Conservation (phyloP, 192 early-diverging fungal species). For the Coemansia sp. region DNA sequence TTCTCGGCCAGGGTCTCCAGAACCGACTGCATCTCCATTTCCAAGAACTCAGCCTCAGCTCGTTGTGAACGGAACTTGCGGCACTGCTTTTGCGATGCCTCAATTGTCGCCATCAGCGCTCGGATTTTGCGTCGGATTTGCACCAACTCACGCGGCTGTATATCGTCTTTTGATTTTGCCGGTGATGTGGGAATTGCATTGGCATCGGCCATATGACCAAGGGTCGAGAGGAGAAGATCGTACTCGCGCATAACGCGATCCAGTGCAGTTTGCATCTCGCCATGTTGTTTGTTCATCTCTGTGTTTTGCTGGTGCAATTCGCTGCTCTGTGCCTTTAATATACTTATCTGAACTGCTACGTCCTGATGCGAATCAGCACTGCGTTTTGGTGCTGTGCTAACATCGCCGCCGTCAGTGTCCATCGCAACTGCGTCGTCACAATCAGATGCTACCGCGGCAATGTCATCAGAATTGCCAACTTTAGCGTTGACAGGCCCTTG, state of each 20-base stretch:
- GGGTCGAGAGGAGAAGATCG: constrained; percentile 24
- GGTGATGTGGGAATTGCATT: constrained; percentile 40
- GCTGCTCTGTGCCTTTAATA: constrained; percentile 13
- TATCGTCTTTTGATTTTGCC: constrained; percentile 5
- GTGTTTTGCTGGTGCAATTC: constrained; percentile 15
- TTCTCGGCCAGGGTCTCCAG: constrained; percentile 37
- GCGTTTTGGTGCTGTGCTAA: neutral
- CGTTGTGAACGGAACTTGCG: constrained; percentile 49
- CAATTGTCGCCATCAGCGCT: constrained; percentile 39
- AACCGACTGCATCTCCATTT: constrained; percentile 48
- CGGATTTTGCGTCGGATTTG: constrained; percentile 47
- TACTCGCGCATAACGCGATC: constrained; percentile 42
- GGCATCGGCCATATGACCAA: constrained; percentile 37
- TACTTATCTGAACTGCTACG: neutral
- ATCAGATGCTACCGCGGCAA: neutral
- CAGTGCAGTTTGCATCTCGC: constrained; percentile 32
- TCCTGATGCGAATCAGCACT: neutral
- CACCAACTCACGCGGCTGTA: constrained; percentile 33
- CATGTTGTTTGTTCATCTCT: constrained; percentile 15
- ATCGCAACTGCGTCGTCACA: constrained; percentile 7
- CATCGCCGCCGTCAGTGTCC: constrained; percentile 20
- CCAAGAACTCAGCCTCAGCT: constrained; percentile 49
- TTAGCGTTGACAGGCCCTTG: constrained; percentile 19
- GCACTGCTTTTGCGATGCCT: constrained; percentile 37
- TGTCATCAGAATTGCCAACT: neutral